Conservation (phyloP, 371 early-diverging fungal genomes). For the Mucor mucedo region DNA sequence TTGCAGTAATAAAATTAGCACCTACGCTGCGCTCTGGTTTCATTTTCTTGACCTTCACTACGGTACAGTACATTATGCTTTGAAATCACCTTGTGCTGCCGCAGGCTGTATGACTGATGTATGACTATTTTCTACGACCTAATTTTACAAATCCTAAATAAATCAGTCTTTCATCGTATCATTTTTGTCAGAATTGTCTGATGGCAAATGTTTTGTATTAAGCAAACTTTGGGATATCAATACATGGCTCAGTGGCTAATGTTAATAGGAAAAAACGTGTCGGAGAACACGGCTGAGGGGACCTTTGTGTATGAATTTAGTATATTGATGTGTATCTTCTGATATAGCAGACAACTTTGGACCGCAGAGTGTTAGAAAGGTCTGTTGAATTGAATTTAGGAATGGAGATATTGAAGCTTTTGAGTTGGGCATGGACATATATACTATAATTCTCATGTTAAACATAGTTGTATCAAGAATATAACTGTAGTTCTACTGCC, state of each 20-base stretch:
- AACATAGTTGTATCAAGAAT: slow-evolving; percentile 21
- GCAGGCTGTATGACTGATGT: too few species aligned
- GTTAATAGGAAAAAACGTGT: slow-evolving; percentile 16
- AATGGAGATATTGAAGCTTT: slow-evolving; percentile 22
- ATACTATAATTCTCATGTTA: slow-evolving; percentile 26
- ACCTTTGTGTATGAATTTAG: slow-evolving; percentile 15
- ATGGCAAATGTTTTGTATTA: slow-evolving; percentile 11
- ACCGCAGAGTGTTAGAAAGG: slow-evolving; percentile 8
- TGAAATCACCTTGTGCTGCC: too few species aligned
- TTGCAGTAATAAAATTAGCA: too few species aligned
- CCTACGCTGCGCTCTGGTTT: too few species aligned
- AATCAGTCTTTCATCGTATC: slow-evolving; percentile 19
- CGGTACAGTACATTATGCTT: too few species aligned
- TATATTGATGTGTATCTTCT: slow-evolving; percentile 18
- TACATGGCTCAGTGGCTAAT: slow-evolving; percentile 20
- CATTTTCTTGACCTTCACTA: too few species aligned
- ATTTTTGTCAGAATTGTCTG: slow-evolving; percentile 16
- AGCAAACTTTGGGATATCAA: slow-evolving; percentile 18
- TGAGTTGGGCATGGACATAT: slow-evolving; percentile 19
- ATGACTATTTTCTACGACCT: neutral
- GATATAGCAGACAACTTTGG: slow-evolving; percentile 5
- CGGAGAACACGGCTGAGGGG: slow-evolving; percentile 12
- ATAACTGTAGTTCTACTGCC: slow-evolving; percentile 18
- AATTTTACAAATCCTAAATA: slow-evolving; percentile 11
- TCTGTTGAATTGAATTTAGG: slow-evolving; percentile 4